These are phyloP conservation scores for Globisporangium ultimum DNA, from an alignment of 352 stramenopile species.

Conservation along the genomic window DNA sequence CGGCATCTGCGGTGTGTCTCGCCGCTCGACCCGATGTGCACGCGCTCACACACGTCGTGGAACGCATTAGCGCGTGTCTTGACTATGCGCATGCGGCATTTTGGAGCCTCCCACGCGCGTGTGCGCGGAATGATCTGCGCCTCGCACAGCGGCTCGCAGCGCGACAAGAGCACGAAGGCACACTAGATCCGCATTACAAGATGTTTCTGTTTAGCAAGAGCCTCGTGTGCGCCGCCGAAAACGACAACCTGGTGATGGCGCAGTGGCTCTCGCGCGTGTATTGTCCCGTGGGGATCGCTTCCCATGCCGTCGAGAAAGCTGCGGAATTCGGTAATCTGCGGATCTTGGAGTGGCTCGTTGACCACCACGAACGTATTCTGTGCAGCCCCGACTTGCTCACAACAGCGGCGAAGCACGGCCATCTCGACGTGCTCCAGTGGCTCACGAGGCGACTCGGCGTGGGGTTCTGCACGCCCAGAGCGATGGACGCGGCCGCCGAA, in stretches of 20 bases:
- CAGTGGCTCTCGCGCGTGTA: conserved; percentile 2
- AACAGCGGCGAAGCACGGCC: background rate
- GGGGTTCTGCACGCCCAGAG: background rate
- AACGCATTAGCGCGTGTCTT: too few species aligned
- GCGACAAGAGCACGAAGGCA: background rate
- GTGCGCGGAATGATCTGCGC: conserved; percentile 7
- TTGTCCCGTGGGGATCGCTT: background rate
- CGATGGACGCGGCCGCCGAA: background rate
- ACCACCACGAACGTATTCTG: background rate
- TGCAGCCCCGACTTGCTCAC: background rate
- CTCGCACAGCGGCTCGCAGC: conserved; percentile 17
- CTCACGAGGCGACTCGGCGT: background rate
- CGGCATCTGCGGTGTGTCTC: too few species aligned
- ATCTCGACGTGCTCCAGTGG: conserved; percentile 9
- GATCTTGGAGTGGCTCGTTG: background rate
- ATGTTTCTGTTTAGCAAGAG: background rate
- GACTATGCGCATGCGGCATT: too few species aligned
- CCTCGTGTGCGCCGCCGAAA: conserved; percentile 2
- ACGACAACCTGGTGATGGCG: background rate
- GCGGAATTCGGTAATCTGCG: background rate
- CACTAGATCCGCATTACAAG: background rate
- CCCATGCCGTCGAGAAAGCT: background rate
- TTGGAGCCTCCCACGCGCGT: too few species aligned
- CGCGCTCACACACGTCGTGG: too few species aligned
- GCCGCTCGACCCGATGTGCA: too few species aligned